Base-by-base conservation (phyloP, 148 eudicot species). In the Euryodendron excelsum region DNA sequence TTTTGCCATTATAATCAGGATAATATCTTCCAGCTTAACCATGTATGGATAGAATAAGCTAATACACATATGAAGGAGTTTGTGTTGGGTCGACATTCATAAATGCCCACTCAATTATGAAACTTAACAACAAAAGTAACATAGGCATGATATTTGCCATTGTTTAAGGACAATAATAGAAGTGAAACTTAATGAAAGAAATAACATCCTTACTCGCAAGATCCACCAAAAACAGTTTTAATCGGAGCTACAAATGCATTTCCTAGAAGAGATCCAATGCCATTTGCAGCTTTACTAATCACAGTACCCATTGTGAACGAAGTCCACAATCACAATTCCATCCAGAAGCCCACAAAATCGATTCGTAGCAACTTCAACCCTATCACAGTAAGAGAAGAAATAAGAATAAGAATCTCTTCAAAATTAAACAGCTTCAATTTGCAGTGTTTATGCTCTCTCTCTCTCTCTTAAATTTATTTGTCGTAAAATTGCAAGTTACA, bases 151-250 rank as follows among this genome's bases (percentile, higher is more conserved):
- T 25, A 69, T 47, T 28, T 27, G 34, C 33, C 34, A 69, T 27
- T 15, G 27, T 37, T 72, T 9, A 30, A 20, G 12, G 75, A 30
- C 7, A 30, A 5, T 25, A 50, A 48, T 48, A 50, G 58, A 50
- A 17, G 58, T 17, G 25, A 27, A 50, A 47, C 52, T 11, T 7
- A n/a, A 72, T 33, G 27, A 21, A 72, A 33, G 13, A 31, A 12
- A 69, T n/a, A 58, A 74, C 13, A 52, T 61, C 36, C 85, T 69
- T 87, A 87, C 90, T 82, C 34, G 84, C 90, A 87, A 17, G 89
- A 87, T 47, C 82, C 82, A 18, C 82, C 79, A 50, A 87, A 80
- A 23, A 87, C 45, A 44, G 84, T 50, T 85, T 87, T 87, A 37
- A 82, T 48, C 3, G 87, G 87, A 65, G 86, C 84, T 23, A 60